Conservation (phyloP, 2,329 filamentous ascomycete genomes). For the Rachicladosporium sp. region DNA sequence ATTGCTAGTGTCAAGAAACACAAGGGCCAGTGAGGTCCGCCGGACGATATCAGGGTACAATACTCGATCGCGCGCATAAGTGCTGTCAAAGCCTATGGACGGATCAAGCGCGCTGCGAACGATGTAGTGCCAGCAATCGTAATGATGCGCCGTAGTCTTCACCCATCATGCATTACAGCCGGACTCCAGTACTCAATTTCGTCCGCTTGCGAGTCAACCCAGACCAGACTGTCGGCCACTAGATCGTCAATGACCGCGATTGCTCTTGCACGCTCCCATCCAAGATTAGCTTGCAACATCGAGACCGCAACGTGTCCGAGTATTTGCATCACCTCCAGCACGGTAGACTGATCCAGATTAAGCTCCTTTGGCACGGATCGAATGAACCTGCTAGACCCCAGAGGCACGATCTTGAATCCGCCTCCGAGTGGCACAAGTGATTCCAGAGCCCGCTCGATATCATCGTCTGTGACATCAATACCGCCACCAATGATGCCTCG, state of each 20-base stretch:
- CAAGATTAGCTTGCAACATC: conserved; percentile 76
- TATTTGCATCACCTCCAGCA: conserved; percentile 81
- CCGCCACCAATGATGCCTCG: conserved; percentile 65
- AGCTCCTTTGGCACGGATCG: conserved; percentile 89
- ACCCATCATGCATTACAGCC: conserved; percentile 47
- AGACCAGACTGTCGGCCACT: conserved; percentile 77
- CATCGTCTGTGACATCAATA: conserved; percentile 75
- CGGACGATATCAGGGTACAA: no score
- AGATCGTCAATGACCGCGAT: conserved; percentile 84
- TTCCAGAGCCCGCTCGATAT: conserved; percentile 78
- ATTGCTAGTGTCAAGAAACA: no score
- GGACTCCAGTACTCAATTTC: conserved; percentile 95
- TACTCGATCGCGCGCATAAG: no score
- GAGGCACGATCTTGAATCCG: conserved; percentile 70
- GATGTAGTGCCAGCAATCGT: no score
- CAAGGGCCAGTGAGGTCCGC: no score
- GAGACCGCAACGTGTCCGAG: conserved; percentile 81
- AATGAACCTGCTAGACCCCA: conserved; percentile 78
- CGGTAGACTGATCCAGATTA: conserved; percentile 84
- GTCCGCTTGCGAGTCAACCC: conserved; percentile 75
- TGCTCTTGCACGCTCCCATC: conserved; percentile 75
- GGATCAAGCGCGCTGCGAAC: no score
- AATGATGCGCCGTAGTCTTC: no score
- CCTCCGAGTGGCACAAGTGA: conserved; percentile 79
- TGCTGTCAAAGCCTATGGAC: no score